Base-by-base conservation (phyloP, 257 asterid genomes). In the Cordia subcordata region DNA sequence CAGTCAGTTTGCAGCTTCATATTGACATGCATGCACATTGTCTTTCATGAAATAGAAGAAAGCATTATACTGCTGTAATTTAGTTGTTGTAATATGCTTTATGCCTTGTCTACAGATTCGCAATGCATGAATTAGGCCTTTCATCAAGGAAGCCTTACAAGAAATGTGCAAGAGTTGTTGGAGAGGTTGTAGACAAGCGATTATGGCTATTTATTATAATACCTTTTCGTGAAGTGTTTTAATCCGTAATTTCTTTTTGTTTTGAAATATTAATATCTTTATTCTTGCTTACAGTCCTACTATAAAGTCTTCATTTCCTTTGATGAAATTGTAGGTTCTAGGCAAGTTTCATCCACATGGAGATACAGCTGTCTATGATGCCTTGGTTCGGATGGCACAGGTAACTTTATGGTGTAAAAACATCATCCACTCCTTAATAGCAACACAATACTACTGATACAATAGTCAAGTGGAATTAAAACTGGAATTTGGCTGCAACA, bases 321-420 rank as follows among this genome's bases (percentile, higher is more conserved):
- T 68, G 72, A 49, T 62, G 55, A 45, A 58, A 60, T 53, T 72
- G 49, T 73, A 92, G 99, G 99, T 93, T 59, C 95, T 93, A 49
- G 99, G 99, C 12, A 93, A 89, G 78, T 93, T 82, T 65, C 99
- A 93, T 72, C 99, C 99, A 13, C 99, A 93, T 38, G 99, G 99
- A 44, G 97, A 93, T 64, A 86, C 47, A 65, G 99, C 99, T 39
- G 97, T 89, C 54, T 93, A 93, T 62, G 99, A 93, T 77, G 85
- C 99, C 55, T 71, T 93, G 91, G 99, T 93, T 63, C 89, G 99
- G 61, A 89, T 93, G 99, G 97, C 99, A 63, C 99, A 93, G 99
- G 97, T 93, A 72, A 54, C 51, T 42, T 22, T 57, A 45, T 12
- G 17, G 42, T 62, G 47, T 14, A 42, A 42, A 42, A 42, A 14